Evolutionary conservation across 495 filamentous ascomycete species (phyloP).

Genomic region (Pseudevernia furfuracea): DNA sequence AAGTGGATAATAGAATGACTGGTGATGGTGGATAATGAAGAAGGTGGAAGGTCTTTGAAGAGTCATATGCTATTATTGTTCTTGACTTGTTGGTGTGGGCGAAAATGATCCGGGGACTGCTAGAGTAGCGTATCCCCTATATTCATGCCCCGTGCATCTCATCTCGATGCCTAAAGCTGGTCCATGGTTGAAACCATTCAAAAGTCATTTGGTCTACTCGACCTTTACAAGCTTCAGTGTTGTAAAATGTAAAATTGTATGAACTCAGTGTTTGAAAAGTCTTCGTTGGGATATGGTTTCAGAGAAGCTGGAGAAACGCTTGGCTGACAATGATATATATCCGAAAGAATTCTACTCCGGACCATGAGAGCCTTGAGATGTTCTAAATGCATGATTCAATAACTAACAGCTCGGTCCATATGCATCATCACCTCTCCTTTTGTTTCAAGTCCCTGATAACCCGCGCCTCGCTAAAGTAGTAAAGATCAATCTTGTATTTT

Average conservation of each 20-base stretch:
- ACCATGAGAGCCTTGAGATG: not conserved
- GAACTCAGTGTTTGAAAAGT: no score
- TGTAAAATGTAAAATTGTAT: not conserved
- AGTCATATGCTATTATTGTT: not conserved
- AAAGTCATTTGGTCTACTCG: not conserved
- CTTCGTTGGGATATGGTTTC: no score
- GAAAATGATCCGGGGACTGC: not conserved
- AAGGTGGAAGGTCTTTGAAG: not conserved
- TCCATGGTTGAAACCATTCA: no score
- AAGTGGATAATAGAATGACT: not conserved
- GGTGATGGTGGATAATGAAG: not conserved
- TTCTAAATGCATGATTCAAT: not conserved
- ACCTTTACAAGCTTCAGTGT: not conserved
- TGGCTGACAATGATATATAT: not conserved
- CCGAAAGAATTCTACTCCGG: not conserved
- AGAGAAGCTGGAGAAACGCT: no score
- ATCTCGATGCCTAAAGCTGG: no score
- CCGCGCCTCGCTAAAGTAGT: slow-evolving; percentile 17
- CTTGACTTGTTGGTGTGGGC: not conserved
- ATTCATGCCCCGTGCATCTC: no score
- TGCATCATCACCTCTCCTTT: not conserved
- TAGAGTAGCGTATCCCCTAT: no score
- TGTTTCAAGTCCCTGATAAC: not conserved
- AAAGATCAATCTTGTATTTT: not conserved
- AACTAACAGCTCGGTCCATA: not conserved